phyloP scores from a whole-genome alignment of 306 rosid species.

The Lablab purpureus region DNA sequence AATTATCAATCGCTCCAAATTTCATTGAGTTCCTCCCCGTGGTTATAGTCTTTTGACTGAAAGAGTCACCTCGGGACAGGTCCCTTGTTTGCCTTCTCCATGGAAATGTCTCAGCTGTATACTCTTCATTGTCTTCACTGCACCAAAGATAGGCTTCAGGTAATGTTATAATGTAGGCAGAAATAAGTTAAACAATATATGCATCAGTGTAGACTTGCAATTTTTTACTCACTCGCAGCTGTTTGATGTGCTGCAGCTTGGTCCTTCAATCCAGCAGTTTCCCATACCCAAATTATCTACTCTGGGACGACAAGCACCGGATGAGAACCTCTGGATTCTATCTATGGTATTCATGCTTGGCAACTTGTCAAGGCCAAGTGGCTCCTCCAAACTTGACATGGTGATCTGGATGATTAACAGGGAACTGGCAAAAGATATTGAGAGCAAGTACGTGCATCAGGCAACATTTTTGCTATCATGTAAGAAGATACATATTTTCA shows the following conservation, averaged over 20 bases:
- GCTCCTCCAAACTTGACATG: slow-evolving; percentile 96
- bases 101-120: slow-evolving; percentile 64
- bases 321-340: slow-evolving; percentile 79
- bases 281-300: slow-evolving; percentile 76
- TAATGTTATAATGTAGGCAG: slow-evolving; percentile 5
- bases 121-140: slow-evolving; percentile 72
- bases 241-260: slow-evolving; percentile 84
- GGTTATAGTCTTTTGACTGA: slow-evolving; percentile 52
- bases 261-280: slow-evolving; percentile 75
- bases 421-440: slow-evolving; percentile 43
- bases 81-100: slow-evolving; percentile 79
- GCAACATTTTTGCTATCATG: slow-evolving; percentile 13
- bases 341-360: slow-evolving; percentile 86
- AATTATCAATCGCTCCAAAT: slow-evolving; percentile 56
- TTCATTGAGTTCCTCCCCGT: slow-evolving; percentile 53
- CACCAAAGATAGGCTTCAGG: slow-evolving; percentile 35
- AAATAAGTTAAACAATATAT: neutral
- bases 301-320: slow-evolving; percentile 82
- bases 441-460: slow-evolving; percentile 36
- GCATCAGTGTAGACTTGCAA: slow-evolving; percentile 9
- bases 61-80: slow-evolving; percentile 52
- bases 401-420: slow-evolving; percentile 46
- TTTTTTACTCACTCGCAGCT: slow-evolving; percentile 63
- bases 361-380: slow-evolving; percentile 88
- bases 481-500: neutral